phyloP scores from a whole-genome alignment of 164 flowering plant species.

The Vitis rotundifolia region DNA sequence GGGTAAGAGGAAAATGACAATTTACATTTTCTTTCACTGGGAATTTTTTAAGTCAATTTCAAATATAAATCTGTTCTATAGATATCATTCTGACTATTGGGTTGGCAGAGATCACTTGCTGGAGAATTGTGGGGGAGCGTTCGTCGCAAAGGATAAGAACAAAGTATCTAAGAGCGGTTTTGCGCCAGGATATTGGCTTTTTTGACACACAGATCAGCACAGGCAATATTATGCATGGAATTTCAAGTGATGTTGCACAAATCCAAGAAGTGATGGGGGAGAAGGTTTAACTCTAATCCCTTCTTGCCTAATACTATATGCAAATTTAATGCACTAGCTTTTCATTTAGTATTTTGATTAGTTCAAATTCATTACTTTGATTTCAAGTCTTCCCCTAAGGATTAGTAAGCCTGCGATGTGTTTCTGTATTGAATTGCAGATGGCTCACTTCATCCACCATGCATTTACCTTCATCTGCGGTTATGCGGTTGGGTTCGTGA shows the following conservation, averaged over 20 bases:
- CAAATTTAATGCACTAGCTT: background rate
- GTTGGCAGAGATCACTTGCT: conserved; percentile 69
- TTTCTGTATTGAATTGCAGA: conserved; percentile 37
- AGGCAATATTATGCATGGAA: conserved; percentile 74
- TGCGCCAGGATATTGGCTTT: conserved; percentile 71
- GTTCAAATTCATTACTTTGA: background rate
- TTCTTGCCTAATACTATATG: background rate
- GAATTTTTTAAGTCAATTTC: no score
- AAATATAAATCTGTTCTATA: no score
- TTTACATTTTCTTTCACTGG: background rate
- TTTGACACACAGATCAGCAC: conserved; percentile 67
- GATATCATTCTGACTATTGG: no score
- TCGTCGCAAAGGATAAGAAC: conserved; percentile 69
- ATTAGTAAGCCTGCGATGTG: no score
- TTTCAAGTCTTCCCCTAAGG: background rate
- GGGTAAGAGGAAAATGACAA: conserved; percentile 37
- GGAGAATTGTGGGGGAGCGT: conserved; percentile 77
- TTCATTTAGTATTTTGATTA: background rate
- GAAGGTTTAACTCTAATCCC: conserved; percentile 41
- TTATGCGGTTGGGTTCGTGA: conserved; percentile 59
- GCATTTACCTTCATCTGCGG: conserved; percentile 71
- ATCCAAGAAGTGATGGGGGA: conserved; percentile 87
- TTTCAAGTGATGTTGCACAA: conserved; percentile 77
- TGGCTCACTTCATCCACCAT: conserved; percentile 75
- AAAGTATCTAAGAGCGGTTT: conserved; percentile 53